Evolutionary conservation across 2,329 filamentous ascomycete genomes (phyloP), one percentile per base, ranked within the genome.

Genomic region (Neonectria sp.): DNA sequence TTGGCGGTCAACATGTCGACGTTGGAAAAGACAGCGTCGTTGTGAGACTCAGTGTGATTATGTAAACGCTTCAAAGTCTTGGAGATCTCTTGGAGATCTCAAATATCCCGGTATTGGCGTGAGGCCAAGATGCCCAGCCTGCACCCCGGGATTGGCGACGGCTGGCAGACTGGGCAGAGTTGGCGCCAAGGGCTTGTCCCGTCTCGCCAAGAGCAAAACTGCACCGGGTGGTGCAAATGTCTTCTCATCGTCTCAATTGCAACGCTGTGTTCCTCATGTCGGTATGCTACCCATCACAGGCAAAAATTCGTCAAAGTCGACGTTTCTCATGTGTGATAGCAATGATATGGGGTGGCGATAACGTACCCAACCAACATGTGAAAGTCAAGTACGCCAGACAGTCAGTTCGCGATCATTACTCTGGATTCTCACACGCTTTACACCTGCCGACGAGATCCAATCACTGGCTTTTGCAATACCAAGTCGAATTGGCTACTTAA

Each of bases 41-140:
- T 2, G 27, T 29, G 21, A 57, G 29, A 27, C 33, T 48, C 43
- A 55, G 25, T 27, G 6, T 13, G 17, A 57, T 61, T 57, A 65
- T 65, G 57, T 55, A 63, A 55, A 25, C 21, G 35, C 25, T 4
- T 53, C 7, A 29, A 51, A 68, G 27, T 74, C 72, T 75, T 75
- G 71, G 70, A 67, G 24, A 68, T 68, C 62, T 68, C 66, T 68
- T 58, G 53, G 49, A 40, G 25, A 21, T 29, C 40, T 55, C 24
- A 15, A 24, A 27, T 24, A 62, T 59, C 69, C 69, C 59, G 27
- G 55, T 52, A 60, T 67, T 60, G 63, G 55, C 51, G 66, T 60
- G 63, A 60, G 69, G 73, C 73, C 73, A 74, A 75, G 73, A 63
- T 37, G 72, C 72, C 73, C 35, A 73, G 67, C 62, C 73, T 73